Conservation (phyloP, 1,139 yeast genomes). For the Torulaspora globosa region DNA sequence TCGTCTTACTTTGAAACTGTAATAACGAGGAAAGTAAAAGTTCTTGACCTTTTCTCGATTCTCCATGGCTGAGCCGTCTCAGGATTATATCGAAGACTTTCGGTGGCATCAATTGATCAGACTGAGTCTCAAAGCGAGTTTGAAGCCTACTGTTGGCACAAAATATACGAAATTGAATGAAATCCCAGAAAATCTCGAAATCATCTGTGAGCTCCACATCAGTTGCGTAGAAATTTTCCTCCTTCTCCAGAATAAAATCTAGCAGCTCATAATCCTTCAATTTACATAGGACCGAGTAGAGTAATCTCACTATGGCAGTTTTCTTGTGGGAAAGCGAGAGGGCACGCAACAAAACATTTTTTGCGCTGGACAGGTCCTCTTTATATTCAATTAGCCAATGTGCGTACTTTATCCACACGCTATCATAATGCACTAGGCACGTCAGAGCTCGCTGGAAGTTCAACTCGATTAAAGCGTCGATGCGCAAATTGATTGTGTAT, state of each 20-base stretch:
- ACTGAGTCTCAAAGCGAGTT: constrained; percentile 22
- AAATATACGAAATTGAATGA: constrained; percentile 27
- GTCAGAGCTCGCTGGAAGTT: constrained; percentile 35
- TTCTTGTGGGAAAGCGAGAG: constrained; percentile 26
- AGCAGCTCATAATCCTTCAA: constrained; percentile 24
- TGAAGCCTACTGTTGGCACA: constrained; percentile 15
- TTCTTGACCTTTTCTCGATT: constrained; percentile 21
- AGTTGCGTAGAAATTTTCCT: constrained; percentile 18
- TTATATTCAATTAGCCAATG: constrained; percentile 30
- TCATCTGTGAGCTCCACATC: constrained; percentile 25
- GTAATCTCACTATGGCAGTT: constrained; percentile 21
- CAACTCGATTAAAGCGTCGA: constrained; percentile 23
- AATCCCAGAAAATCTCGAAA: constrained; percentile 33
- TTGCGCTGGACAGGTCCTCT: constrained; percentile 27
- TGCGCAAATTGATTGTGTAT: constrained; percentile 26
- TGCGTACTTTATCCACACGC: constrained; percentile 34
- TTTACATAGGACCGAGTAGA: constrained; percentile 24
- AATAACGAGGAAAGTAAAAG: constrained; percentile 22
- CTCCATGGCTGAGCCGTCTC: constrained; percentile 21
- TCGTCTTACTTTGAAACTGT: constrained; percentile 27
- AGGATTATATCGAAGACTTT: constrained; percentile 20
- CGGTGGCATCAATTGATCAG: constrained; percentile 11
- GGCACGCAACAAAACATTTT: constrained; percentile 25
- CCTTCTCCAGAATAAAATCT: constrained; percentile 14
- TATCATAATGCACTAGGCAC: constrained; percentile 33